Evolutionary conservation across 2,329 filamentous ascomycete species (phyloP).

Genomic region (Aspergillus sojae): DNA sequence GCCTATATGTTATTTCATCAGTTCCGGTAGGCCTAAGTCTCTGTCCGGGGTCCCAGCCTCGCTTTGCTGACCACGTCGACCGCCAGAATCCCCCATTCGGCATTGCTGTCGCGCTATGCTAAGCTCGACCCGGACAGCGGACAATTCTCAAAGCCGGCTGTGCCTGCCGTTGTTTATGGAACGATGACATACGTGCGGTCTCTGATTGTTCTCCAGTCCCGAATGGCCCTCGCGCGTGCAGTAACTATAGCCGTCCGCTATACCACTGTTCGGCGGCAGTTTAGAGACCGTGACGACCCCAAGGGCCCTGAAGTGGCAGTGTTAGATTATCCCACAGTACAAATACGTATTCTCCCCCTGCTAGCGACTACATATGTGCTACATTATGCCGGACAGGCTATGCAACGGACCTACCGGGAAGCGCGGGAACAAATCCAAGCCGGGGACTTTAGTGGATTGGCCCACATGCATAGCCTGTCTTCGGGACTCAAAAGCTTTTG

Average conservation of each 20-base stretch:
- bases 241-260: constrained; percentile 57
- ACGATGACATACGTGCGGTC: constrained; percentile 53
- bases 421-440: constrained; percentile 50
- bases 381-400: constrained; percentile 47
- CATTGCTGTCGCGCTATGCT: too few relatives aligned
- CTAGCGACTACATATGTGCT: constrained; percentile 56
- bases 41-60: too few relatives aligned
- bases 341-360: constrained; percentile 55
- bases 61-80: too few relatives aligned
- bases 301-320: constrained; percentile 44
- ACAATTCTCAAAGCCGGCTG: background rate
- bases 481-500: constrained; percentile 57
- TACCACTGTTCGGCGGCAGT: constrained; percentile 52
- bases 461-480: constrained; percentile 55
- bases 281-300: constrained; percentile 52
- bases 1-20: constrained; percentile 47
- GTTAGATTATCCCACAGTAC: constrained; percentile 57
- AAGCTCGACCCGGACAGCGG: background rate
- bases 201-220: constrained; percentile 46
- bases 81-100: too few relatives aligned
- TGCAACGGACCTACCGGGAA: constrained; percentile 52
- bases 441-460: constrained; percentile 52
- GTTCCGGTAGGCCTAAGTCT: constrained; percentile 49
- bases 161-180: constrained; percentile 50
- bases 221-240: constrained; percentile 54